Base-by-base conservation (phyloP, 23 red algal species). In the Cyanidiococcus yangmingshanensis region DNA sequence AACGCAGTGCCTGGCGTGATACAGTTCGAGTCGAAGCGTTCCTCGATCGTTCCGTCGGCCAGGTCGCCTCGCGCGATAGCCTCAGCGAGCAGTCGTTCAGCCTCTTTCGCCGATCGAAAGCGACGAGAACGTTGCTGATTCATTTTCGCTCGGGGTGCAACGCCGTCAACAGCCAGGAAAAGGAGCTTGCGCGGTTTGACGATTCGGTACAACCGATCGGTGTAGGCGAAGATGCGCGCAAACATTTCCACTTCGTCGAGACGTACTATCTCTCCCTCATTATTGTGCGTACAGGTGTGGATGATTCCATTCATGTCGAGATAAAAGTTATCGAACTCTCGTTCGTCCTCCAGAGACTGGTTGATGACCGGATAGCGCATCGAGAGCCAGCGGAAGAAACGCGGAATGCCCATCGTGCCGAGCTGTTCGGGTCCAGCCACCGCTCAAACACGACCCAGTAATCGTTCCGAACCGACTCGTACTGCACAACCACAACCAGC, bases 271-370 rank as follows among this genome's bases (percentile, higher is more conserved):
- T 85, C 59, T 58, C 40, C 77, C 33, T 90, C 87, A 63, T 90
- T 87, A 16, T 85, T 81, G 79, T 92, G 88, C 1, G 94, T 92
- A 75, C 88, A 91, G 67, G 86, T 82, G 80, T 98, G 94, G 63
- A 98, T 98, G 79, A 98, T 92, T 27, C 94, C 94, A 58, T 98
- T 98, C 94, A 98, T 92, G 74, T 98, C 94, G 37, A 98, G 84
- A 27, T 80, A 80, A 67, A 98, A 98, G 63, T 98, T 84, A 67
- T 98, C 94, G 82, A 91, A 98, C 74, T 82, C 82, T 30, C 91
- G 89, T 29, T 86, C 83, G 38, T 80, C 85, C 74, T 98, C 94
- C 24, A 98, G 83, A 77, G 79, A 79, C 85, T 98, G 88, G 76
- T 89, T 80, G 76, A 98, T 98, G 38, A 91, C 58, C 3, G 94